A percentile compares a stretch with the other conserved stretches of the same genome.
Evolutionary conservation across 1,284 basidiomycete species (phyloP).

Genomic region (Violaceomyces palustris): DNA sequence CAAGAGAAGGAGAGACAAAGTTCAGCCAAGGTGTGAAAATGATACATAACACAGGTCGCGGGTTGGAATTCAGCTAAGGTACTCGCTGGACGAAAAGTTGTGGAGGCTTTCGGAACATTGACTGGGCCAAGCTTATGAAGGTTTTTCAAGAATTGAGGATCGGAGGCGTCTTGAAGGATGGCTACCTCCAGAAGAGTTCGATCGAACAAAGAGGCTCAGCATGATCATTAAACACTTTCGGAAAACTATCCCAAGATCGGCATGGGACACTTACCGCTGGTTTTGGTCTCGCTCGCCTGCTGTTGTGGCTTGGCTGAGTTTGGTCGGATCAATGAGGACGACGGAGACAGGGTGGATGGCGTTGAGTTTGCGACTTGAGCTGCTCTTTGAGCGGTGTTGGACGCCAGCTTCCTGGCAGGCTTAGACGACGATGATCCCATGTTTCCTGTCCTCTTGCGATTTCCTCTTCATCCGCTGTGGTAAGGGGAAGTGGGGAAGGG

Average conservation of each 20-base stretch:
- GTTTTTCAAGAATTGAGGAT: slow-evolving; percentile 32
- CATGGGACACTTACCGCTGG: slow-evolving; percentile 1
- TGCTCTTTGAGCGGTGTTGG: slow-evolving; percentile 12
- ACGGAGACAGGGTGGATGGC: neutral
- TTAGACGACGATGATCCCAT: slow-evolving; percentile 37
- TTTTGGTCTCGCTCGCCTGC: slow-evolving; percentile 21
- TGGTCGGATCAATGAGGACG: neutral
- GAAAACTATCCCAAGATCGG: neutral
- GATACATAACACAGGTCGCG: too few species aligned
- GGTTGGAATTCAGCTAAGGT: too few species aligned
- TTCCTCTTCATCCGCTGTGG: too few species aligned
- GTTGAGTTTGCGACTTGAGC: slow-evolving; percentile 12
- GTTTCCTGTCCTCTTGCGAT: too few species aligned
- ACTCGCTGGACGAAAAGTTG: slow-evolving; percentile 23
- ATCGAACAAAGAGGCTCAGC: too few species aligned
- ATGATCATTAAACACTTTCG: neutral
- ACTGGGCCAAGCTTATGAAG: slow-evolving; percentile 23
- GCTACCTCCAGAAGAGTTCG: slow-evolving; percentile 9
- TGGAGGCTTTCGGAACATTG: slow-evolving; percentile 25
- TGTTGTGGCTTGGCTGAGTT: neutral
- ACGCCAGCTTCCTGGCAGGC: slow-evolving; percentile 30
- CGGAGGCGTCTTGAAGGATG: slow-evolving; percentile 29
- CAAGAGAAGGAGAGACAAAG: too few species aligned
- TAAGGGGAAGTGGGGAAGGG: too few species aligned
- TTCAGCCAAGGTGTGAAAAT: too few species aligned